A percentile compares a stretch with the other conserved stretches of the same genome.
phyloP scores from a whole-genome alignment of 1,139 yeast species.

The Magnusiomyces sp. region DNA sequence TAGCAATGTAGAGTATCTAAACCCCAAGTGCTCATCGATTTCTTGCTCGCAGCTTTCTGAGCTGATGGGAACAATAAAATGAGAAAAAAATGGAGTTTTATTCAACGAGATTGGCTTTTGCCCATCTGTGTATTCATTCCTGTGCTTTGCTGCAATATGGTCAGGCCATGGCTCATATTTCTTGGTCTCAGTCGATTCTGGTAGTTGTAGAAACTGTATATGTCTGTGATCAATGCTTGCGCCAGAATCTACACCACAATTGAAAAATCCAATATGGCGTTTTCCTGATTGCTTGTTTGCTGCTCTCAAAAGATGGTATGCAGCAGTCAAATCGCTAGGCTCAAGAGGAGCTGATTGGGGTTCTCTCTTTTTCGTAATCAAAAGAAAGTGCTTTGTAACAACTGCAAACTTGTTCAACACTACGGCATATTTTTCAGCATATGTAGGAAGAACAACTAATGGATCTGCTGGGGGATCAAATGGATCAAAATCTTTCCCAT shows the following conservation, averaged over 20 bases:
- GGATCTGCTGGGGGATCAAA: constrained; percentile 75
- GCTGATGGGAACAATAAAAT: constrained; percentile 61
- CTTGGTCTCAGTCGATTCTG: constrained; percentile 30
- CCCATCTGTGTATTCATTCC: constrained; percentile 34
- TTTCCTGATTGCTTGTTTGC: constrained; percentile 32
- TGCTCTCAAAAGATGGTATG: constrained; percentile 44
- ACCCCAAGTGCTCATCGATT: constrained; percentile 46
- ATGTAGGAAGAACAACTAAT: constrained; percentile 50
- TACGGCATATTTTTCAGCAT: constrained; percentile 50
- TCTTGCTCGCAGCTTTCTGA: constrained; percentile 33
- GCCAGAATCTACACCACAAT: constrained; percentile 81
- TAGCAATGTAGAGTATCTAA: constrained; percentile 61
- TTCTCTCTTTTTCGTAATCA: constrained; percentile 65
- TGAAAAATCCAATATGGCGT: constrained; percentile 70
- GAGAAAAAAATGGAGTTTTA: constrained; percentile 62
- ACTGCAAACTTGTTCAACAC: constrained; percentile 84
- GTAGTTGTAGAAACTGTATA: constrained; percentile 71
- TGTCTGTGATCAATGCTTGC: constrained; percentile 93
- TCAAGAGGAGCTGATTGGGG: constrained; percentile 66
- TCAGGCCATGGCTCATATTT: constrained; percentile 54
- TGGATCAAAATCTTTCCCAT: constrained; percentile 45
- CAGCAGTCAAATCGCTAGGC: constrained; percentile 55
- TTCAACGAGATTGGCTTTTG: constrained; percentile 53
- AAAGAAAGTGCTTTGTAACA: constrained; percentile 64
- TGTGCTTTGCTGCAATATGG: constrained; percentile 40